Evolutionary conservation across 768 basidiomycete genomes (phyloP).

Genomic region (Collybia mongolica): DNA sequence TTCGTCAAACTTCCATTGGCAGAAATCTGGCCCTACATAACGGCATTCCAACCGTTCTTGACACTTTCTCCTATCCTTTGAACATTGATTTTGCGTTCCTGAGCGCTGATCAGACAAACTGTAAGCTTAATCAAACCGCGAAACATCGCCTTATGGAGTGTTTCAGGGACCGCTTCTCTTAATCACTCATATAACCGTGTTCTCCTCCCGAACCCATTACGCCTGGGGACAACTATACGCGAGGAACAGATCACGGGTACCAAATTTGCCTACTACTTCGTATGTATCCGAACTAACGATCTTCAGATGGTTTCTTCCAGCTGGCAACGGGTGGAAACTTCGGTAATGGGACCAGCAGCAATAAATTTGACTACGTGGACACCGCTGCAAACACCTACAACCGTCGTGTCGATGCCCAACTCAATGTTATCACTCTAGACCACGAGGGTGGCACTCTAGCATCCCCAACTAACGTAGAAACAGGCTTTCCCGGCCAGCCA

Average conservation of each 20-base stretch:
- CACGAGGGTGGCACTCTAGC: constrained; percentile 50
- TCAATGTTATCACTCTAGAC: constrained; percentile 63
- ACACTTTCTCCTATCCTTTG: constrained; percentile 45
- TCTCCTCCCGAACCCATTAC: constrained; percentile 56
- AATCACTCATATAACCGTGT: constrained; percentile 71
- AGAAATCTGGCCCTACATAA: constrained; percentile 38
- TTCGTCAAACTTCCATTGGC: constrained; percentile 40
- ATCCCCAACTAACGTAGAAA: constrained; percentile 2
- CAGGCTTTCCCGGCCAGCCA: constrained; percentile 4
- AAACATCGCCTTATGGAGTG: too few species aligned
- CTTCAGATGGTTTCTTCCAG: constrained; percentile 36
- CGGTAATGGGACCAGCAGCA: constrained; percentile 71
- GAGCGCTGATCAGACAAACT: constrained; percentile 30
- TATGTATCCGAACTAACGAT: constrained; percentile 27
- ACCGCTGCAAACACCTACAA: constrained; percentile 58
- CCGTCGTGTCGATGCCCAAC: constrained; percentile 57
- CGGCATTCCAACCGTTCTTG: constrained; percentile 33
- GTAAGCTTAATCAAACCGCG: constrained; percentile 22
- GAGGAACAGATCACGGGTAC: constrained; percentile 61
- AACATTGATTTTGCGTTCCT: constrained; percentile 41
- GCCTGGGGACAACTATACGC: constrained; percentile 53
- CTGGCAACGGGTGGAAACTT: constrained; percentile 36
- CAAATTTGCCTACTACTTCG: constrained; percentile 34
- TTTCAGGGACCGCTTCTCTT: constrained; percentile 47
- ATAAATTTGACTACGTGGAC: constrained; percentile 64